Evolutionary conservation across 176 grass and related monocot species (phyloP), one percentile per base, ranked within the genome.

Genomic region (Zea luxurians): DNA sequence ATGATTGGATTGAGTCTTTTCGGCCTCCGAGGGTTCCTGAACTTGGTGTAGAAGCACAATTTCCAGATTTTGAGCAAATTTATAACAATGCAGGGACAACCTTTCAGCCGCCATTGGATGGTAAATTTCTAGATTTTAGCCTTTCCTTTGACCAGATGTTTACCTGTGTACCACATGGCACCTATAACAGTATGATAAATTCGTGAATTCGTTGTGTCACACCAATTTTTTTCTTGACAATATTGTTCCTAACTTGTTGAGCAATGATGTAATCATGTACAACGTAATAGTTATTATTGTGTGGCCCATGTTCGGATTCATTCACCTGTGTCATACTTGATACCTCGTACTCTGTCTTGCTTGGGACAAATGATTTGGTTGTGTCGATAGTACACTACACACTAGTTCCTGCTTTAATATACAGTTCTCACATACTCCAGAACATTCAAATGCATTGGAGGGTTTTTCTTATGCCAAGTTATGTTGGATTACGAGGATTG

Each of bases 1-100:
- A 89, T 87, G 92, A 93, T 79, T 95, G 96, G 96, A 57, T 90
- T 55, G 85, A 93, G 64, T 82, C 89, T 79, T 91, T 85, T 76
- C 87, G 68, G 17, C 86, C 81, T 90, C 88, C 88, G 6, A 66
- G 48, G 71, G 42, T 87, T 53, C 59, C 83, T 81, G 57, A 77
- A 64, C 80, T 92, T 79, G 76, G 81, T 48, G 62, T 46, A 49
- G 82, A 80, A 71, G 13, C 84, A 46, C 82, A 5, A 42, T 86
- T 84, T 70, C 74, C 48, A 50, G 89, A 95, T 27, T 99, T 99
- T 89, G 92, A 93, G 17, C 76, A 78, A 86, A 89, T 99, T 79
- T 99, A 93, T 76, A 73, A 86, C 44, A 84, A 54, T 64, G 38
- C 88, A 74, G 84, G 58, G 10, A 53, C 68, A 61, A 64, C 81